Base-by-base conservation (phyloP, 495 filamentous ascomycete species). In the Penicillium pulvis region DNA sequence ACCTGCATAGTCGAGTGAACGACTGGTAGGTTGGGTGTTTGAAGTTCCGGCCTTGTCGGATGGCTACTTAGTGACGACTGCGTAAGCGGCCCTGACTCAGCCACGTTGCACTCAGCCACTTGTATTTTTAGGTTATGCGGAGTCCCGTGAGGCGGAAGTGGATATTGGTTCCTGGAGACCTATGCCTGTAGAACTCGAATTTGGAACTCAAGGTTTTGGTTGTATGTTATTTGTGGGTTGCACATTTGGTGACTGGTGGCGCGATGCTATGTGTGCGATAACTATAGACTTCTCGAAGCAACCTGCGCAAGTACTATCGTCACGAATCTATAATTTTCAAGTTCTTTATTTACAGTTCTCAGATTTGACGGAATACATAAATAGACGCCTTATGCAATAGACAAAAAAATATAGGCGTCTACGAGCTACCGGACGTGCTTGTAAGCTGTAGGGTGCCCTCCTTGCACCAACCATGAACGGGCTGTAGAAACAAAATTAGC, bases 391-490 rank as follows among this genome's bases (percentile, higher is more conserved):
- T 16, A 23, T 17, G 11, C 6, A 16, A 20, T 47, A 39, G 16
- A 41, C 24, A 19, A 6, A 54, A 41, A 39, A 24, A 10, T 17
- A 20, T 23, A 48, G 31, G 19, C 20, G 20, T 20, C 10, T 41
- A 48, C 39, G 31, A 44, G 20, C n/a, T n/a, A 10, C 23, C 11
- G 33, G 20, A 51, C 1, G 57, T 61, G 28, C 39, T 57, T 10
- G 60, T 57, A 50, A 67, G 66, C 42, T 56, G 52, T 50, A 83
- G 62, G 28, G 82, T 83, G 44, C 87, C 86, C 31, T 88, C 81
- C 41, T 90, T 79, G 67, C 90, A 95, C 91, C 91, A 93, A 59
- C 85, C 81, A 56, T 87, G 89, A 55, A 92, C 79, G 42, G 87
- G 86, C 87, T 91, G 64, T 23, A 54, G 14, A 36, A 59, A 35